Conservation (phyloP, 2,329 filamentous ascomycete species). For the Juglanconis sp. region DNA sequence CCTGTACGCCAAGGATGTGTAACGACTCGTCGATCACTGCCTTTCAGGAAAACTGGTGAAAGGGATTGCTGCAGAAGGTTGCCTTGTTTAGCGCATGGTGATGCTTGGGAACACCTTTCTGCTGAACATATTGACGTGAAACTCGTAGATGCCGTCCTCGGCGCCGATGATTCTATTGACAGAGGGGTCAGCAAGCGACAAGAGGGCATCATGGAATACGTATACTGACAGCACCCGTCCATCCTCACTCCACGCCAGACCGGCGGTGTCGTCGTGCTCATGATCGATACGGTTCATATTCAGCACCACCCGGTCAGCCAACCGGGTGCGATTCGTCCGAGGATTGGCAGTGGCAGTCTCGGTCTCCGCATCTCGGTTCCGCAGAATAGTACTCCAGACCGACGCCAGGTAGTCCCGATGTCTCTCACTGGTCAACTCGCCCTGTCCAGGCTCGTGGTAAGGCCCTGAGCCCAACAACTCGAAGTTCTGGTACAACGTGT, state of each 20-base stretch:
- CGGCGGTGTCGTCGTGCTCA: conserved; percentile 57
- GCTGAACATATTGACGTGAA: conserved; percentile 60
- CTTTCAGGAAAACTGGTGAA: background rate
- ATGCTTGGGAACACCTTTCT: conserved; percentile 59
- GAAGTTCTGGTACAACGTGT: conserved; percentile 12
- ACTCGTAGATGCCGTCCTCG: conserved; percentile 74
- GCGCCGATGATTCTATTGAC: conserved; percentile 55
- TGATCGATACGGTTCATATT: conserved; percentile 21
- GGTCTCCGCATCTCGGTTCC: conserved; percentile 12
- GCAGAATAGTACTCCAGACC: conserved; percentile 17
- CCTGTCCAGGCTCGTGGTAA: conserved; percentile 8
- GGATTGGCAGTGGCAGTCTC: conserved; percentile 18
- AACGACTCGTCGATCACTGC: background rate
- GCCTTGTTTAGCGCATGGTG: conserved; percentile 40
- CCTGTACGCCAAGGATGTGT: background rate
- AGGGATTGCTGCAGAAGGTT: background rate
- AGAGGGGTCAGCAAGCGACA: conserved; percentile 20
- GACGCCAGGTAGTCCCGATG: conserved; percentile 14
- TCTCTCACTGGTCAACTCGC: conserved; percentile 7
- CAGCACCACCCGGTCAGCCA: conserved; percentile 6
- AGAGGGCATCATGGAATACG: background rate
- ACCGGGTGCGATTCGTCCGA: conserved; percentile 19
- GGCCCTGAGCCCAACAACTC: conserved; percentile 1
- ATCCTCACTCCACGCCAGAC: conserved; percentile 60
- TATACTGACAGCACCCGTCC: conserved; percentile 55